Evolutionary conservation across 352 stramenopile species (phyloP), one percentile per base, ranked within the genome.

Genomic region (Phytophthora boehmeriae): DNA sequence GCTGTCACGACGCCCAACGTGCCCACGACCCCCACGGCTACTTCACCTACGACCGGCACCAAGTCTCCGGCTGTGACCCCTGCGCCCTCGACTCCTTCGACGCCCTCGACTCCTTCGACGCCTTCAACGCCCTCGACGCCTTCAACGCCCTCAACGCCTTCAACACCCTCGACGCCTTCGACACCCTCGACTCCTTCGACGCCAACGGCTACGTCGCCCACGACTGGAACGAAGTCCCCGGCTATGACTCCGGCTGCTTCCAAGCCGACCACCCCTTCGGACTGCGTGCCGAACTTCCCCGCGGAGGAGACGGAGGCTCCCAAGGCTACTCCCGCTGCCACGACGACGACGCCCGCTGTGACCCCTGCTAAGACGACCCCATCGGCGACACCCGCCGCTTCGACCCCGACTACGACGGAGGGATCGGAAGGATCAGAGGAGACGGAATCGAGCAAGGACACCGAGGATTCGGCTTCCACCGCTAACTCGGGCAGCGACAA

Each of bases 251-350:
- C 57, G 4, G 39, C 19, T 14, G 32, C 41, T 1, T 45, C 41
- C 4, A 70, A 46, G 2, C 52, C 48, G 5, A 68, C 54, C 9
- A 38, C 6, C 22, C 71, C 76, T 34, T 58, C 41, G 20, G 67
- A 79, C 55, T 79, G 71, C 56, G 60, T 72, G 38, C 63, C 71
- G 11, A 62, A 79, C 45, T 79, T 79, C 54, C 71, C 67, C 2
- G 38, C 42, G 2, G 66, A 76, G 25, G 50, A 53, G 41, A 71
- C 59, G n/a, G 38, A 63, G 17, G 56, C 44, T 5, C 42, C 55
- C 14, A 25, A 34, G 4, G 50, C 57, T 30, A 66, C 63, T 2
- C 41, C 57, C 20, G 47, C 57, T 11, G 27, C 55, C 9, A 63
- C 56, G n/a, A 45, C 52, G 10, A 22, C 42, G 17, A 27, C 20